Conservation (phyloP, 1,139 yeast genomes). For the Yamadazyma dushanensis region DNA sequence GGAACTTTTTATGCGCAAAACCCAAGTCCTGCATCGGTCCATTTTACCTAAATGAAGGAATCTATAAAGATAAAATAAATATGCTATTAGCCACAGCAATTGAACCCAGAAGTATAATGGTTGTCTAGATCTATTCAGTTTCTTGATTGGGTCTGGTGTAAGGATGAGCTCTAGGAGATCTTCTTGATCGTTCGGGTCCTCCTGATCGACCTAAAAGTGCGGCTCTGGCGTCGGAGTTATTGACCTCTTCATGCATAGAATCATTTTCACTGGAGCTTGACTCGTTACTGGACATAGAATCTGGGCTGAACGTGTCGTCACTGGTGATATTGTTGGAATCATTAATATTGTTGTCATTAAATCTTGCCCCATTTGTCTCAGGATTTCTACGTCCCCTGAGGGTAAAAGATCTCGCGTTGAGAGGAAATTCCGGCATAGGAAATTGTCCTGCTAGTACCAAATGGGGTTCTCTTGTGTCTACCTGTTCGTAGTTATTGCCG, state of each 20-base stretch:
- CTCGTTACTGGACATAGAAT: slow-evolving; percentile 1
- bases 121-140: too few relatives aligned
- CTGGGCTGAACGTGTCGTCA: slow-evolving; percentile 1
- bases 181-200: slow-evolving; percentile 32
- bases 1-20: not conserved
- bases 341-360: slow-evolving; percentile 10
- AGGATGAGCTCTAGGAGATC: slow-evolving; percentile 29
- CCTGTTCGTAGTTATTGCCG: slow-evolving; percentile 9
- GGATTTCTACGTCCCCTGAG: slow-evolving; percentile 4
- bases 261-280: not conserved
- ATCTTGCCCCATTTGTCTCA: slow-evolving; percentile 9
- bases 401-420: slow-evolving; percentile 2
- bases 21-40: not conserved
- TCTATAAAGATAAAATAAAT: too few relatives aligned
- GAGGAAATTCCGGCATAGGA: slow-evolving; percentile 27
- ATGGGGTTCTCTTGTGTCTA: slow-evolving; percentile 24
- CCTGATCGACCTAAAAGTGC: slow-evolving; percentile 19
- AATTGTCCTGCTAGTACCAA: slow-evolving; percentile 33
- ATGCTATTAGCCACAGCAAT: too few relatives aligned
- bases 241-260: not conserved
- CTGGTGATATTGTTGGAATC: slow-evolving; percentile 1
- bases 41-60: too few relatives aligned
- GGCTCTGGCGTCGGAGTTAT: slow-evolving; percentile 1
- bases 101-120: too few relatives aligned
- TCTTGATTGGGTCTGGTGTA: slow-evolving; percentile 23